Evolutionary conservation across 805 yeast species (phyloP), one percentile per base, ranked within the genome.

Genomic region (Cyberlindnera petersonii): DNA sequence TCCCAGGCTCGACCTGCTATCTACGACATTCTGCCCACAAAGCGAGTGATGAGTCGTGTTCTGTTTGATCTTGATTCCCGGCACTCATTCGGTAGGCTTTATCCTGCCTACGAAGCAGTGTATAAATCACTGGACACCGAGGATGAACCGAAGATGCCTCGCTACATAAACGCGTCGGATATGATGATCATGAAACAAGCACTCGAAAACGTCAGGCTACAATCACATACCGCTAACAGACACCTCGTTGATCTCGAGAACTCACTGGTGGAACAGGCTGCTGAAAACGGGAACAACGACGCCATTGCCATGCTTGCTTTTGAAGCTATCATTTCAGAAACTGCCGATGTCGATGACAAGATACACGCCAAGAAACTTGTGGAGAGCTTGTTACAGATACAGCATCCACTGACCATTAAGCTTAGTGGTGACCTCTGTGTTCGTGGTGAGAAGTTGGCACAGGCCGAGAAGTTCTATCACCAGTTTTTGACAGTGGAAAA

Each of bases 201-300:
- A 0, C 61, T 88, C 20, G 79, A 76, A 33, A 76, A 74, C 37
- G 67, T 83, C 36, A 60, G 96, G 30, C 65, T 63, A 6, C 69
- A 74, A 24, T 76, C 89, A 1, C 79, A 80, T 42, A 66, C 81
- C 0, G 66, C 74, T 3, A 79, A 82, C 49, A 71, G 56, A 36
- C 64, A 77, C 44, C 61, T 82, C 16, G 64, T 82, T 5, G 74
- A 65, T 11, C 63, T 86, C 24, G 96, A 88, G 55, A 75, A 79
- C 46, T 79, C 76, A 46, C 59, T 89, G 16, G 72, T 88, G n/a
- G 94, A 87, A 43, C 72, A 72, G 36, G 86, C 95, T 11, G 95
- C 95, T 0, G 94, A 85, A 52, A 52, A 77, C 52, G 96, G 96
- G 1, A 77, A 83, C 51, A 74, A 78, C 46, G 86, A 87, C 59